Conservation (phyloP, 208 protist species). For the Trypanosoma brucei region DNA sequence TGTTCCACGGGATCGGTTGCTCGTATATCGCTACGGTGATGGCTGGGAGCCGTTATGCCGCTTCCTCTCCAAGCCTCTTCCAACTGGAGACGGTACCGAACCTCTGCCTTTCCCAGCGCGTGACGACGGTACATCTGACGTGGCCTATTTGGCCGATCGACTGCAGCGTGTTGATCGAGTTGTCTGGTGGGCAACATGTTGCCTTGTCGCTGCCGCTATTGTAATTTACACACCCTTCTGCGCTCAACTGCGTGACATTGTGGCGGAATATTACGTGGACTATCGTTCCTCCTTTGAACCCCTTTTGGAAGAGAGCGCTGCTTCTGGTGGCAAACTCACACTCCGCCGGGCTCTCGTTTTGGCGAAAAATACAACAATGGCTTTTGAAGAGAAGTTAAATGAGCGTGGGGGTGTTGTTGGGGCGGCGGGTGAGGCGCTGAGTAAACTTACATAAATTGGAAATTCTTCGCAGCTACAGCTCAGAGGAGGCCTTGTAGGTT, state of each 20-base stretch:
- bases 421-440: constrained; percentile 24
- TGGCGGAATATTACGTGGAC: constrained; percentile 36
- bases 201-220: constrained; percentile 27
- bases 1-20: constrained; percentile 68
- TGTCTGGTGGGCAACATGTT: constrained; percentile 25
- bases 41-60: constrained; percentile 78
- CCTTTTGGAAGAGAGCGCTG: constrained; percentile 26
- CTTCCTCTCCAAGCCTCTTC: constrained; percentile 55
- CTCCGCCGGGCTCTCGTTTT: constrained; percentile 43
- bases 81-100: constrained; percentile 15
- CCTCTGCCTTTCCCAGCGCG: constrained; percentile 50
- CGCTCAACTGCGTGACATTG: constrained; percentile 17
- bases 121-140: constrained; percentile 32
- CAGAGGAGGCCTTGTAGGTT: background rate
- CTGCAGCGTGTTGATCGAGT: constrained; percentile 30
- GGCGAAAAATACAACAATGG: constrained; percentile 57
- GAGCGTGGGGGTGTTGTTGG: constrained; percentile 31
- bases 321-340: constrained; percentile 26
- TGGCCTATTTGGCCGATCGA: constrained; percentile 36
- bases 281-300: constrained; percentile 35
- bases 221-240: constrained; percentile 44
- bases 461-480: background rate
- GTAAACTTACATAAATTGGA: constrained; percentile 9
- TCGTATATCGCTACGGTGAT: constrained; percentile 65
- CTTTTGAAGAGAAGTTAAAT: constrained; percentile 48